These are phyloP conservation scores for Epichloe coenophiala DNA, from an alignment of 2,329 filamentous ascomycete genomes.

Conservation along the genomic window DNA sequence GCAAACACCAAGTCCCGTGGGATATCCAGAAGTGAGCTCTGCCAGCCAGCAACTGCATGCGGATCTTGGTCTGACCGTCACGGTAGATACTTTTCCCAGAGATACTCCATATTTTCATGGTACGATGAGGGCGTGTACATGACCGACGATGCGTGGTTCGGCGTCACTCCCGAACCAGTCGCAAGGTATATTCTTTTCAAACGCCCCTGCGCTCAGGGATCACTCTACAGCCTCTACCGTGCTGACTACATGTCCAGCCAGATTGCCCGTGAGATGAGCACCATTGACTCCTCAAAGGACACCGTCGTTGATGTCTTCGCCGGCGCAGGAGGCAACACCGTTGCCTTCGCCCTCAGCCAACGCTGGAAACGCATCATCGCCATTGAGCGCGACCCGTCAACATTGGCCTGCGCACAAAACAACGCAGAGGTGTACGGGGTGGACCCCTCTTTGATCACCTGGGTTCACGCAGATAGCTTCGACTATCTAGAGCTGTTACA, in stretches of 20 bases:
- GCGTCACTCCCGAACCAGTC: slow-evolving; percentile 85
- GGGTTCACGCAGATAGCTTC: slow-evolving; percentile 81
- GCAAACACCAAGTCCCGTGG: slow-evolving; percentile 58
- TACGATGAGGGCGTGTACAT: slow-evolving; percentile 84
- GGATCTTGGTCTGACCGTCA: not conserved
- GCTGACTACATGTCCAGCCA: slow-evolving; percentile 33
- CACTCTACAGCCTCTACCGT: not conserved
- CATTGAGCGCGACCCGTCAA: slow-evolving; percentile 70
- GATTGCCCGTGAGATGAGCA: slow-evolving; percentile 60
- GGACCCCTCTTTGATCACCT: slow-evolving; percentile 56
- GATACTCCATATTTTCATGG: slow-evolving; percentile 72
- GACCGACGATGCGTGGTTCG: slow-evolving; percentile 93
- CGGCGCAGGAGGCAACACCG: slow-evolving; percentile 84
- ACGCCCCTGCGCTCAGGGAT: not conserved
- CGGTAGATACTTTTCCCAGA: slow-evolving; percentile 74
- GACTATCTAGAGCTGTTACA: slow-evolving; percentile 43
- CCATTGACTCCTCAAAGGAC: slow-evolving; percentile 39
- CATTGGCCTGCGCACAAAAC: slow-evolving; percentile 79
- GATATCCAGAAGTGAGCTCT: slow-evolving; percentile 68
- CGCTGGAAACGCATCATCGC: slow-evolving; percentile 77
- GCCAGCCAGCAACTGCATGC: too few relatives aligned
- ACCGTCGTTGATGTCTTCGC: slow-evolving; percentile 80
- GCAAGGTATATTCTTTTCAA: slow-evolving; percentile 47
- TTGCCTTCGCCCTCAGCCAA: slow-evolving; percentile 75
- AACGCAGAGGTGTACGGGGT: slow-evolving; percentile 83